A percentile compares a stretch with the other conserved stretches of the same genome.
These are phyloP conservation scores for Fusarium nurragi DNA, from an alignment of 2,329 filamentous ascomycete genomes.

Conservation along the genomic window DNA sequence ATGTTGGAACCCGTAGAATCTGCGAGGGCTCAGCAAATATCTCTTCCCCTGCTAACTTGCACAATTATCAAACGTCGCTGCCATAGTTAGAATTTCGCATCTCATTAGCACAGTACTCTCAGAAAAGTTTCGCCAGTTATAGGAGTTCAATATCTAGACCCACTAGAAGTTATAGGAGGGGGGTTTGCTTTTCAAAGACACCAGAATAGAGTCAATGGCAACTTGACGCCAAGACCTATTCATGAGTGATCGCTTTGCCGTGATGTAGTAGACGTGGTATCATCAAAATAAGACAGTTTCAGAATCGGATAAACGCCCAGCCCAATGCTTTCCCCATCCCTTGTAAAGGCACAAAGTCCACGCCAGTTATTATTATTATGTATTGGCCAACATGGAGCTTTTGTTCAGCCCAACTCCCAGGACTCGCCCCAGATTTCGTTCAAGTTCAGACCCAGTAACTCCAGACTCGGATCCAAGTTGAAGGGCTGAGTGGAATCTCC, in stretches of 20 bases:
- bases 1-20: slow-evolving; percentile 4
- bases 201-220: slow-evolving; percentile 9
- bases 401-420: slow-evolving; percentile 53
- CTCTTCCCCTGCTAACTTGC: background rate
- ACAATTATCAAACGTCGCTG: background rate
- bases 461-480: slow-evolving; percentile 64
- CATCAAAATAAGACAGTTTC: slow-evolving; percentile 25
- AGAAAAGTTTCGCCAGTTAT: slow-evolving; percentile 20
- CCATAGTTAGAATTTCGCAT: slow-evolving; percentile 5
- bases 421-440: slow-evolving; percentile 66
- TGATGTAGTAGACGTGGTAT: slow-evolving; percentile 37
- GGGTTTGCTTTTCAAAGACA: slow-evolving; percentile 29
- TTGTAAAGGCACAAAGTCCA: slow-evolving; percentile 16
- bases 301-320: slow-evolving; percentile 12
- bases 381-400: slow-evolving; percentile 19
- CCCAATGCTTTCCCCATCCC: slow-evolving; percentile 8
- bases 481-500: slow-evolving; percentile 51
- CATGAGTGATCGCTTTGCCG: slow-evolving; percentile 32
- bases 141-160: slow-evolving; percentile 33
- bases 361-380: slow-evolving; percentile 40
- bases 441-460: slow-evolving; percentile 62
- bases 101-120: slow-evolving; percentile 17
- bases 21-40: slow-evolving; percentile 21
- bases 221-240: slow-evolving; percentile 16
- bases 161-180: slow-evolving; percentile 20